Evolutionary conservation across 148 eudicot species (phyloP), one percentile per base, ranked within the genome.

Genomic region (Linanthus parryae): DNA sequence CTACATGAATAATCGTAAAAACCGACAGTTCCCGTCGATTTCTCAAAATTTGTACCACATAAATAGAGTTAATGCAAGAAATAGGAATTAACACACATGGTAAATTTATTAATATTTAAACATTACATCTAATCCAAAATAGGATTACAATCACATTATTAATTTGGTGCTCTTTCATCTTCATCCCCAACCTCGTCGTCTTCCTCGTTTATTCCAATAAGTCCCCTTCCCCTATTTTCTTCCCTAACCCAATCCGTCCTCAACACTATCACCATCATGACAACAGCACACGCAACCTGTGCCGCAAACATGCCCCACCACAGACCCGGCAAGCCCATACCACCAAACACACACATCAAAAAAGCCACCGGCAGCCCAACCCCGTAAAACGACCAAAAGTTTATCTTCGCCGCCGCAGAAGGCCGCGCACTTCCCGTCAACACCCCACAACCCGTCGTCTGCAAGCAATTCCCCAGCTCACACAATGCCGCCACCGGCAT

Each of bases 391-490:
- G 87, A 45, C 5, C 78, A 75, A 15, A 87, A 31, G 40, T 87
- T 83, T 16, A 83, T 80, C 26, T 66, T 66, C 0, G 74, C 84
- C 3, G 75, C 88, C 17, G 70, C 14, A 4, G 63, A 43, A 3
- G 84, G 86, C 72, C 95, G 59, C 0, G 85, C 83, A 15, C 83
- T 73, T n/a, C 85, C 85, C 33, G 77, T 50, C 19, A 80, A 54
- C 26, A 70, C 81, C 16, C 92, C 92, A 40, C 87, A 83, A 41
- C 68, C 63, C 48, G 85, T 62, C 39, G 88, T 83, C 52, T 87
- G 91, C 0, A 79, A 83, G 66, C 81, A 80, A 73, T 87, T 87
- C 11, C 91, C 96, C 8, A 87, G 72, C 69, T 87, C 90, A 30
- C 87, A 77, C 14, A 83, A 42, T 15, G 78, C 87, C 13, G 87